Conservation (phyloP, 805 yeast genomes). For the Saturnispora quitensis region DNA sequence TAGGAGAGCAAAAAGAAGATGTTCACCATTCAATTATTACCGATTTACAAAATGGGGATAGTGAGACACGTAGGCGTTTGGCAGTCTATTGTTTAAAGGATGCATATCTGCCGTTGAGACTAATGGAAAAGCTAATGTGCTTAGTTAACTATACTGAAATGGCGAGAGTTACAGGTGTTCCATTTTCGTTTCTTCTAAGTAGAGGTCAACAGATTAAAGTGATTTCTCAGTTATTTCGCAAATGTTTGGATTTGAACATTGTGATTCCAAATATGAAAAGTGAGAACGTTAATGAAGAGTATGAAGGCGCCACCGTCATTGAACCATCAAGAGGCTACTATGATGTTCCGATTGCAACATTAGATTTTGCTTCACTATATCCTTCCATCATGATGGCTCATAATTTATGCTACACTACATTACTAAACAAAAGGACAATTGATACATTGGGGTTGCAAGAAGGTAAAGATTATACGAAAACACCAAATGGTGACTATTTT, state of each 20-base stretch:
- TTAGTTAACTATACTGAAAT: slow-evolving; percentile 94
- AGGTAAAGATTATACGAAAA: slow-evolving; percentile 68
- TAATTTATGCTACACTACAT: slow-evolving; percentile 89
- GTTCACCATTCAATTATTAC: slow-evolving; percentile 97
- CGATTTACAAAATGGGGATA: slow-evolving; percentile 82
- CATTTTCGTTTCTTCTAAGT: slow-evolving; percentile 76
- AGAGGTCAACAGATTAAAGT: slow-evolving; percentile 99
- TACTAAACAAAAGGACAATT: slow-evolving; percentile 61
- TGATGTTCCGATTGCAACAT: slow-evolving; percentile 93
- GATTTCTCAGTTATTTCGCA: slow-evolving; percentile 87
- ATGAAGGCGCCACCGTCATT: slow-evolving; percentile 98
- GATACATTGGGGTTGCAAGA: slow-evolving; percentile 53
- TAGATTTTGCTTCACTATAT: slow-evolving; percentile 94
- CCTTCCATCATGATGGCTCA: slow-evolving; percentile 99
- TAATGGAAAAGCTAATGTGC: slow-evolving; percentile 91
- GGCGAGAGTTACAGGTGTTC: slow-evolving; percentile 99
- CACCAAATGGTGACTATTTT: slow-evolving; percentile 91
- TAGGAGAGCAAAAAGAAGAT: slow-evolving; percentile 95
- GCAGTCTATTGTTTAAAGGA: slow-evolving; percentile 97
- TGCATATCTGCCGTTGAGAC: slow-evolving; percentile 82
- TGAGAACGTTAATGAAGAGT: slow-evolving; percentile 80
- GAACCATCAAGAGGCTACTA: slow-evolving; percentile 95
- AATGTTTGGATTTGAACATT: slow-evolving; percentile 77
- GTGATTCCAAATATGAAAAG: slow-evolving; percentile 85
- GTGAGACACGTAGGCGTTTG: slow-evolving; percentile 86